Evolutionary conservation across 306 rosid genomes (phyloP).

Genomic region (Vigna reflexopilosa): DNA sequence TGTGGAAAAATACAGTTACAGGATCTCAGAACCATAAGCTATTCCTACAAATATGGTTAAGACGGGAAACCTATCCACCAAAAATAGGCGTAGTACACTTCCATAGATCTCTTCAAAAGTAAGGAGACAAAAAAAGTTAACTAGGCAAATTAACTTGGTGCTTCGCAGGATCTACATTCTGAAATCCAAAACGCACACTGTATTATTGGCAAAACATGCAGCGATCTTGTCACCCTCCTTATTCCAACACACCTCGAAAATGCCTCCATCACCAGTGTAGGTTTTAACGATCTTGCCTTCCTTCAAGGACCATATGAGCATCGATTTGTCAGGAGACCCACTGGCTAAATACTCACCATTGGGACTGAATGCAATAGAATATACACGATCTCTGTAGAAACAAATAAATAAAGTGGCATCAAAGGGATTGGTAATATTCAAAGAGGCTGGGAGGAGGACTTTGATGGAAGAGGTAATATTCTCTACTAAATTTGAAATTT

Average conservation of each 20-base stretch:
- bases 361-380: slow-evolving; percentile 91
- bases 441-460: neutral
- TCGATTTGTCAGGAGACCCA: slow-evolving; percentile 82
- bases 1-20: slow-evolving; percentile 20
- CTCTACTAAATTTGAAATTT: neutral
- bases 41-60: slow-evolving; percentile 34
- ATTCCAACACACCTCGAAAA: slow-evolving; percentile 93
- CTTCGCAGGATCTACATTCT: slow-evolving; percentile 48
- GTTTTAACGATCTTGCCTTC: slow-evolving; percentile 83
- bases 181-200: slow-evolving; percentile 65
- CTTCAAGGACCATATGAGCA: slow-evolving; percentile 87
- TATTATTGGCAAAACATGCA: slow-evolving; percentile 79
- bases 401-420: slow-evolving; percentile 33
- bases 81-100: slow-evolving; percentile 33
- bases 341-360: slow-evolving; percentile 85
- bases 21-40: slow-evolving; percentile 31
- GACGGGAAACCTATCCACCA: slow-evolving; percentile 40
- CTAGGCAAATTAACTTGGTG: slow-evolving; percentile 27
- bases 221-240: slow-evolving; percentile 91
- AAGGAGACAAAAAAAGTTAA: slow-evolving; percentile 27
- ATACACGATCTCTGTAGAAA: slow-evolving; percentile 62
- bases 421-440: neutral
- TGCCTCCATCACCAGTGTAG: slow-evolving; percentile 75
- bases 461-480: no score
- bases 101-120: slow-evolving; percentile 36